phyloP scores from a whole-genome alignment of 257 asterid genomes.

The Solanum dulcamara region DNA sequence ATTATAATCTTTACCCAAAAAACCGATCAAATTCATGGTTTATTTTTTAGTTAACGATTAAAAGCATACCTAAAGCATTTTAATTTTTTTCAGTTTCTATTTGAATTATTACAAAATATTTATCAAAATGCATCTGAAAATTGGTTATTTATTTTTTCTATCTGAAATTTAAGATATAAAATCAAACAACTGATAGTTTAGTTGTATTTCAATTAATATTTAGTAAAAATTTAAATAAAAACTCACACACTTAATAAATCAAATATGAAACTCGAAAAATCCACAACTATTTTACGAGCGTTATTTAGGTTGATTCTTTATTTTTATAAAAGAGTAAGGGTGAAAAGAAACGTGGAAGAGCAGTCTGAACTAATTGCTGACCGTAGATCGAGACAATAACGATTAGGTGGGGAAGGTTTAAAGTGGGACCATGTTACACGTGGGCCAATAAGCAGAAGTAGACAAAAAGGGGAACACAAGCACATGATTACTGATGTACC shows the following conservation, averaged over 20 bases:
- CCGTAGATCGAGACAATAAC: slow-evolving; percentile 9
- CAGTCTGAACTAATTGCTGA: background rate
- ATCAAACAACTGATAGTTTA: background rate
- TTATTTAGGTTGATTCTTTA: background rate
- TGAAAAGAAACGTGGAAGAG: slow-evolving; percentile 20
- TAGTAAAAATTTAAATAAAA: too few relatives aligned
- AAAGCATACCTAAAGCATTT: too few relatives aligned
- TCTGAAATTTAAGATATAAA: too few relatives aligned
- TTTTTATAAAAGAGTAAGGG: background rate
- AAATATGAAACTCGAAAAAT: too few relatives aligned
- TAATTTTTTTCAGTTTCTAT: too few relatives aligned
- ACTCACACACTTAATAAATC: too few relatives aligned
- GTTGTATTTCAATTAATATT: too few relatives aligned
- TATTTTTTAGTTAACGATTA: background rate
- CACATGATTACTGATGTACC: slow-evolving; percentile 29
- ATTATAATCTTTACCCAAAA: too few relatives aligned
- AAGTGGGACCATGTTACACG: background rate
- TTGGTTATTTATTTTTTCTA: background rate
- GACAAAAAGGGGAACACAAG: slow-evolving; percentile 21
- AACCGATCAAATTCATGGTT: too few relatives aligned
- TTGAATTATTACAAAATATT: background rate
- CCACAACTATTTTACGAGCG: too few relatives aligned
- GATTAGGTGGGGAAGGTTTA: background rate
- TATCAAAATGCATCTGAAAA: too few relatives aligned
- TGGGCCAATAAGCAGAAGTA: slow-evolving; percentile 3